Conservation (phyloP, 371 early-diverging fungal species). For the Rhizopus delemar region DNA sequence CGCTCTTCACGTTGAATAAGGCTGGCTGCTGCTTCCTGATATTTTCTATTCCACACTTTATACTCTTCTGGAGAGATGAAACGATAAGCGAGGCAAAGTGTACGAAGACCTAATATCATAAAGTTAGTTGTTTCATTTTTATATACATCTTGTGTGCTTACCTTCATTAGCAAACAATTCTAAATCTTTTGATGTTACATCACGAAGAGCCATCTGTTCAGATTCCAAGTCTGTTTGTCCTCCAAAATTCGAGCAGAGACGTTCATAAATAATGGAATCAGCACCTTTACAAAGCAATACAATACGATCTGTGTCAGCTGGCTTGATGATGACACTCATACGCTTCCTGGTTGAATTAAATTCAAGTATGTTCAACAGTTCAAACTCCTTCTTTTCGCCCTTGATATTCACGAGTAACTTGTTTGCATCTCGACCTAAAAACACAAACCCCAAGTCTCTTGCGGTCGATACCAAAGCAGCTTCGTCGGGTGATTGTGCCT, state of each 20-base stretch:
- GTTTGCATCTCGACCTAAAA: conserved; percentile 68
- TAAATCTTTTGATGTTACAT: conserved; percentile 29
- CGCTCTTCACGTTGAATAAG: conserved; percentile 74
- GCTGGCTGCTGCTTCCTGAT: conserved; percentile 64
- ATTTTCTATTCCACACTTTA: conserved; percentile 56
- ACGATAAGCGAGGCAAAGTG: conserved; percentile 79
- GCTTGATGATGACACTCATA: conserved; percentile 79
- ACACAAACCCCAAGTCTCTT: conserved; percentile 86
- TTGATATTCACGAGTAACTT: conserved; percentile 65
- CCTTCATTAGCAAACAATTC: conserved; percentile 87
- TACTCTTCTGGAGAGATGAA: conserved; percentile 76
- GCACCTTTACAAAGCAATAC: conserved; percentile 95
- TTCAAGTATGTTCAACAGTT: conserved; percentile 75
- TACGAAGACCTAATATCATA: conserved; percentile 65
- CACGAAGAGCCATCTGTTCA: conserved; percentile 36
- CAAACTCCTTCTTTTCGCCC: conserved; percentile 63
- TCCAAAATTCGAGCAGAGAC: conserved; percentile 62
- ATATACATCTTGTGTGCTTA: conserved; percentile 15
- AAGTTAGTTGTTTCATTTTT: not conserved
- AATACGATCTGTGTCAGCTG: conserved; percentile 71
- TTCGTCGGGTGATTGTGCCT: conserved; percentile 94
- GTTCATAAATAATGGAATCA: conserved; percentile 86
- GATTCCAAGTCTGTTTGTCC: conserved; percentile 44
- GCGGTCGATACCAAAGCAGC: conserved; percentile 91
- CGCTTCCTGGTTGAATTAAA: conserved; percentile 85